Conservation (phyloP, 2,329 filamentous ascomycete genomes). For the Rhinocladiella mackenziei region DNA sequence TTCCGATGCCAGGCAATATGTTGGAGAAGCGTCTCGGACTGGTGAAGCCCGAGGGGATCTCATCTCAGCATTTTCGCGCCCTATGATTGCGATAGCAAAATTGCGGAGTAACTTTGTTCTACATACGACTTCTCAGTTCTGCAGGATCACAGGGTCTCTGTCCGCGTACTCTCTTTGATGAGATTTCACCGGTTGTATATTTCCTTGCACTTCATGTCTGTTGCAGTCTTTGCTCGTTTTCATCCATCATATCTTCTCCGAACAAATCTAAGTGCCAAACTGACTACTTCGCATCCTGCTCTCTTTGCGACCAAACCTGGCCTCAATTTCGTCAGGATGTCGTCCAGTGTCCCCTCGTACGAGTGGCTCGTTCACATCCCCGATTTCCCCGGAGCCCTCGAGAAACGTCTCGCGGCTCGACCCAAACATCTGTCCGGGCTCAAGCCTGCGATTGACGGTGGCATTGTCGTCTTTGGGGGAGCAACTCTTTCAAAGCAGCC, state of each 20-base stretch:
- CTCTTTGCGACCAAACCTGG: neutral
- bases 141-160: neutral
- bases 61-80: too few species aligned
- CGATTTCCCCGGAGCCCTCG: slow-evolving; percentile 58
- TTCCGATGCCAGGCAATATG: too few species aligned
- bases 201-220: neutral
- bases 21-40: too few species aligned
- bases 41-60: too few species aligned
- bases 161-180: neutral
- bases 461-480: slow-evolving; percentile 44
- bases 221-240: neutral
- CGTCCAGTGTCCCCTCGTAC: slow-evolving; percentile 31
- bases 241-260: neutral
- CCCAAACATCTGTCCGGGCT: slow-evolving; percentile 23
- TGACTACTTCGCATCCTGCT: neutral
- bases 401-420: slow-evolving; percentile 43
- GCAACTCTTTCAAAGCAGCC: slow-evolving; percentile 65
- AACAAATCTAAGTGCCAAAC: neutral
- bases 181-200: neutral
- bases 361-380: slow-evolving; percentile 69
- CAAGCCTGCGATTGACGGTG: slow-evolving; percentile 22
- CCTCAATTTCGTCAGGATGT: slow-evolving; percentile 15
- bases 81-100: too few species aligned
- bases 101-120: too few species aligned
- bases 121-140: too few species aligned